A percentile compares a stretch with the other conserved stretches of the same genome.
These are phyloP conservation scores for Macaranga tanarius DNA, from an alignment of 441 rosid species.

Conservation along the genomic window DNA sequence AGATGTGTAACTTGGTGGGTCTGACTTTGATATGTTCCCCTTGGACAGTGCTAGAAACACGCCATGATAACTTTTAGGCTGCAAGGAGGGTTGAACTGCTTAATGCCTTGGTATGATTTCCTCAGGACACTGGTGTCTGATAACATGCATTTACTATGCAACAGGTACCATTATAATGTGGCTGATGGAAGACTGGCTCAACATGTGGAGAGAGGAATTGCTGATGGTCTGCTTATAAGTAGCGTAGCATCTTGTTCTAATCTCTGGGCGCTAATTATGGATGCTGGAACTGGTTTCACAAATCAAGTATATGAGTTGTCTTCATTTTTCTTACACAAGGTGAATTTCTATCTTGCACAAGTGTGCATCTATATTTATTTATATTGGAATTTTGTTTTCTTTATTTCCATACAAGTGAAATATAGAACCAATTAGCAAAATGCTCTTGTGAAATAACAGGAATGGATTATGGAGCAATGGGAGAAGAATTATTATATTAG, in stretches of 20 bases:
- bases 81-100: background rate
- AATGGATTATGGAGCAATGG: conserved; percentile 99
- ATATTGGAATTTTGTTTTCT: background rate
- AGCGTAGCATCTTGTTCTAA: conserved; percentile 91
- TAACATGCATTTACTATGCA: conserved; percentile 26
- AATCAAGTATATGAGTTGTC: conserved; percentile 86
- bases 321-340: conserved; percentile 88
- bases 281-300: conserved; percentile 93
- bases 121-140: background rate
- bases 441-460: conserved; percentile 44
- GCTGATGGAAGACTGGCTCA: conserved; percentile 92
- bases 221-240: conserved; percentile 93
- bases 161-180: conserved; percentile 96
- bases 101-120: background rate
- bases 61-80: background rate
- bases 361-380: background rate
- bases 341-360: conserved; percentile 20
- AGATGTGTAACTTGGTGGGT: background rate
- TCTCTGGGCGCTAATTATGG: conserved; percentile 99
- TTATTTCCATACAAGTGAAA: conserved; percentile 11
- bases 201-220: conserved; percentile 92
- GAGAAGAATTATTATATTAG: conserved; percentile 95
- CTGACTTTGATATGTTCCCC: background rate
- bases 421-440: background rate
- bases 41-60: background rate